phyloP scores from a whole-genome alignment of 2,329 filamentous ascomycete species.

The Colletotrichum tropicicola region DNA sequence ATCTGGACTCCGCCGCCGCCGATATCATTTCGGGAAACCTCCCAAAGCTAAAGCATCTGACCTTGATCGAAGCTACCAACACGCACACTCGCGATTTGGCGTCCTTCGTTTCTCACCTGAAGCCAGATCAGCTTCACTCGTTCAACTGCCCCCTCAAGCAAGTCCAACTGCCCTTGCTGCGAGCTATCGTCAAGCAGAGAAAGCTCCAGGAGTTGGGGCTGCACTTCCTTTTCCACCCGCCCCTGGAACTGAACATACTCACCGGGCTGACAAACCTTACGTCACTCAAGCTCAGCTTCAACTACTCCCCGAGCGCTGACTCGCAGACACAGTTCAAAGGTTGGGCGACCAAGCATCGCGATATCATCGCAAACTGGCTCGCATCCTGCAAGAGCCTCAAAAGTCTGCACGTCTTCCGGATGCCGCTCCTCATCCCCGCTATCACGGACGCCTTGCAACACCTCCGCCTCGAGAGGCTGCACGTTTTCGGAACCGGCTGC shows the following conservation, averaged over 20 bases:
- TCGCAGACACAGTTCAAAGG: neutral
- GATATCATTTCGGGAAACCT: neutral
- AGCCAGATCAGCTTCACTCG: neutral
- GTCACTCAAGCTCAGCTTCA: neutral
- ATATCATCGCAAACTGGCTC: neutral
- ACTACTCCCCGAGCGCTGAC: neutral
- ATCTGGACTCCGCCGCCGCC: neutral
- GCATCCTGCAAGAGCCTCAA: neutral
- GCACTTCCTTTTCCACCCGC: neutral
- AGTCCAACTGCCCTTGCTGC: neutral
- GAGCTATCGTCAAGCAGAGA: neutral
- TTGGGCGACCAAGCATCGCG: neutral
- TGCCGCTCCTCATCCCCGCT: constrained; percentile 8
- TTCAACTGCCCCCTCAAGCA: neutral
- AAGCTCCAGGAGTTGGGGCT: neutral
- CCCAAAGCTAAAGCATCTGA: neutral
- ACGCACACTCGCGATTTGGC: neutral
- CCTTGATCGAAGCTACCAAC: neutral
- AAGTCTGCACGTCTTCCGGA: constrained; percentile 1
- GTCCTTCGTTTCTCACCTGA: neutral
- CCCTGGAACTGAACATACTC: neutral
- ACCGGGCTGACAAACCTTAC: neutral
- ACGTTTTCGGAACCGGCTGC: neutral
- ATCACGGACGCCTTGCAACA: neutral
- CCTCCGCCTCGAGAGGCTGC: neutral